These are phyloP conservation scores for Leavenworthia alabamica DNA, from an alignment of 345 rosid species.

Conservation along the genomic window DNA sequence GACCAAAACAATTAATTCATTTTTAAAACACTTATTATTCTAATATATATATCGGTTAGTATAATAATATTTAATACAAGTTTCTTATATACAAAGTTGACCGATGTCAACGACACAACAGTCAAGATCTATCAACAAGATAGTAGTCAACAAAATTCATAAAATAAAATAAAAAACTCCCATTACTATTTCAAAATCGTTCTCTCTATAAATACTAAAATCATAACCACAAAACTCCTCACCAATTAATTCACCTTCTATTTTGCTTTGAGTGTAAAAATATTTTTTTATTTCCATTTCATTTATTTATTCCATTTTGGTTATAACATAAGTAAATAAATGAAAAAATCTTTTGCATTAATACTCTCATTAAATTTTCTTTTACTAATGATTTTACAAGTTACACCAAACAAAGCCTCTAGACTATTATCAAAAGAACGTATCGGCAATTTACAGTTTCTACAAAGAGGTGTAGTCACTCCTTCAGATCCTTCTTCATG, in stretches of 20 bases:
- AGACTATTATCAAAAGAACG: slow-evolving; percentile 13
- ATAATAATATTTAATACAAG: no score
- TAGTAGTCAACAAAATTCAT: slow-evolving; percentile 12
- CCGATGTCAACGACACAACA: neutral
- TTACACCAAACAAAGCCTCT: slow-evolving; percentile 6
- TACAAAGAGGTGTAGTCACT: slow-evolving; percentile 37
- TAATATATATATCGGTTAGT: no score
- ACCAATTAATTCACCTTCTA: neutral
- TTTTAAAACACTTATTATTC: no score
- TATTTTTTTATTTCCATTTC: neutral
- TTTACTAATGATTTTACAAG: slow-evolving; percentile 1
- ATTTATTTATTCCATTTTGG: neutral
- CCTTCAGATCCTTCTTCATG: slow-evolving; percentile 45
- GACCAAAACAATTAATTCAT: no score
- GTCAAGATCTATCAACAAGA: slow-evolving; percentile 5
- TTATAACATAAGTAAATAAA: no score
- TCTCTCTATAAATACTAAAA: neutral
- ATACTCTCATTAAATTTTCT: neutral
- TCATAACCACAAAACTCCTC: neutral
- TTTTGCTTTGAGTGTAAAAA: no score
- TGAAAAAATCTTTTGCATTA: slow-evolving; percentile 1
- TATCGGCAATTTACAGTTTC: slow-evolving; percentile 36
- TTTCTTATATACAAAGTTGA: no score
- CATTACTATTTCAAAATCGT: neutral
- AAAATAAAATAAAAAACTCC: neutral